Percentiles rank a stretch among this genome's conserved stretches.
phyloP scores from a whole-genome alignment of 495 filamentous ascomycete genomes.

The Aspergillus nidulans region DNA sequence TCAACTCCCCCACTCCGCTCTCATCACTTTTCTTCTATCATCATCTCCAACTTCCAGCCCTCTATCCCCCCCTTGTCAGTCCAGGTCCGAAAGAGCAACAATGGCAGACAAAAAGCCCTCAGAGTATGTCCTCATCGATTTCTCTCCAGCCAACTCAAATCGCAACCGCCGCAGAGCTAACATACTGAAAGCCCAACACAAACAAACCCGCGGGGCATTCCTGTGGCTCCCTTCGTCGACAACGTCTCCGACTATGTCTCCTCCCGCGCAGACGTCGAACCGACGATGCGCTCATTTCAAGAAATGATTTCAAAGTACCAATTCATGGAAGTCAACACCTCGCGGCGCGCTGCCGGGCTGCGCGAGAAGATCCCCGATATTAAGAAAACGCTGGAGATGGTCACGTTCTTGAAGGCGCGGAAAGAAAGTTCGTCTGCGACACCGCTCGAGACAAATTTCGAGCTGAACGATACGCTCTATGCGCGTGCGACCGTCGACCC shows the following conservation, averaged over 20 bases:
- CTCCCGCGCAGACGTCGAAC: constrained; percentile 79
- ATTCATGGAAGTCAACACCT: constrained; percentile 96
- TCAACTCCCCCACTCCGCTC: constrained; percentile 19
- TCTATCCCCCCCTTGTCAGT: neutral
- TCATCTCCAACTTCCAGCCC: constrained; percentile 11
- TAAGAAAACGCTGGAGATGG: constrained; percentile 93
- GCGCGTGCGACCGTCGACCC: constrained; percentile 77
- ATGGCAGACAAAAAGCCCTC: constrained; percentile 19
- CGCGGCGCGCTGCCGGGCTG: constrained; percentile 73
- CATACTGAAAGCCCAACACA: constrained; percentile 27
- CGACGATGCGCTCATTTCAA: constrained; percentile 86
- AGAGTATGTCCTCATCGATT: constrained; percentile 8
- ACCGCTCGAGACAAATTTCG: constrained; percentile 80
- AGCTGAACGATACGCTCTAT: constrained; percentile 93
- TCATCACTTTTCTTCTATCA: constrained; percentile 16
- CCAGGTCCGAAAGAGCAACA: neutral
- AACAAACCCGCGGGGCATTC: constrained; percentile 92
- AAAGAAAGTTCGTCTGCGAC: constrained; percentile 16
- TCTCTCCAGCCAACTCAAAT: neutral
- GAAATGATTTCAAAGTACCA: constrained; percentile 99
- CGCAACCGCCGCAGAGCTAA: neutral
- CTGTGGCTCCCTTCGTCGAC: constrained; percentile 91
- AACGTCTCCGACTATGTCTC: constrained; percentile 94
- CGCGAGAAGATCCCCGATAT: constrained; percentile 97
- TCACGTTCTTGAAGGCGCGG: constrained; percentile 66